phyloP scores from a whole-genome alignment of 2,329 filamentous ascomycete genomes.

The Camillea tinctor region DNA sequence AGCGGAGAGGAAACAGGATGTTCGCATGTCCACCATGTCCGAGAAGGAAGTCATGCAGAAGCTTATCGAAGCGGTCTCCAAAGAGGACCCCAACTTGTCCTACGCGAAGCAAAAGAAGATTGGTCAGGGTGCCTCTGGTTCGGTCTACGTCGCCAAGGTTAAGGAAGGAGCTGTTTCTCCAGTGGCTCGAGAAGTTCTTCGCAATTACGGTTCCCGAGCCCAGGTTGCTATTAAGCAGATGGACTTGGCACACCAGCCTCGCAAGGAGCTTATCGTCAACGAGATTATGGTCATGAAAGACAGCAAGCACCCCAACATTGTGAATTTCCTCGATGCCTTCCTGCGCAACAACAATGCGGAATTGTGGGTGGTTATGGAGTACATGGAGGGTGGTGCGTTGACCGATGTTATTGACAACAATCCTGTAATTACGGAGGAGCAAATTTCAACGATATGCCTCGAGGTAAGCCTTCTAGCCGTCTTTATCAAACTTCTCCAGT shows the following conservation, averaged over 20 bases:
- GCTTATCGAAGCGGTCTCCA: constrained; percentile 89
- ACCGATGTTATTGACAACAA: constrained; percentile 99
- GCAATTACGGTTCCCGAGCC: constrained; percentile 74
- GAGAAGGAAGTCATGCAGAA: constrained; percentile 97
- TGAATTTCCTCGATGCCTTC: constrained; percentile 98
- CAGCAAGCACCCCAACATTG: constrained; percentile 96
- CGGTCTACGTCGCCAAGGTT: constrained; percentile 95
- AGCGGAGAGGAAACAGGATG: constrained; percentile 79
- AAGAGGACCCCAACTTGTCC: constrained; percentile 89
- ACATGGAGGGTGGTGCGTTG: constrained; percentile 96
- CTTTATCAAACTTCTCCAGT: neutral
- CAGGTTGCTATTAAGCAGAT: constrained; percentile 99
- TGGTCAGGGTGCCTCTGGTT: constrained; percentile 95
- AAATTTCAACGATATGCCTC: constrained; percentile 94
- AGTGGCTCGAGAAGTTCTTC: constrained; percentile 74
- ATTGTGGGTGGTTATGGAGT: constrained; percentile 99
- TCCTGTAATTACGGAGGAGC: constrained; percentile 86
- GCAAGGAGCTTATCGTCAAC: constrained; percentile 98
- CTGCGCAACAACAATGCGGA: constrained; percentile 91
- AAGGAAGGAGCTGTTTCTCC: constrained; percentile 83
- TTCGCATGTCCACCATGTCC: constrained; percentile 97
- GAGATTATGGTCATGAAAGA: constrained; percentile 99
- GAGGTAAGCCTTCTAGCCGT: constrained; percentile 64
- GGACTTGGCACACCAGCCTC: constrained; percentile 94
- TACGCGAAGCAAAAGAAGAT: constrained; percentile 99